Evolutionary conservation across 179 eudicot genomes (phyloP), one percentile per base, ranked within the genome.

Genomic region (Beta macrorhiza): DNA sequence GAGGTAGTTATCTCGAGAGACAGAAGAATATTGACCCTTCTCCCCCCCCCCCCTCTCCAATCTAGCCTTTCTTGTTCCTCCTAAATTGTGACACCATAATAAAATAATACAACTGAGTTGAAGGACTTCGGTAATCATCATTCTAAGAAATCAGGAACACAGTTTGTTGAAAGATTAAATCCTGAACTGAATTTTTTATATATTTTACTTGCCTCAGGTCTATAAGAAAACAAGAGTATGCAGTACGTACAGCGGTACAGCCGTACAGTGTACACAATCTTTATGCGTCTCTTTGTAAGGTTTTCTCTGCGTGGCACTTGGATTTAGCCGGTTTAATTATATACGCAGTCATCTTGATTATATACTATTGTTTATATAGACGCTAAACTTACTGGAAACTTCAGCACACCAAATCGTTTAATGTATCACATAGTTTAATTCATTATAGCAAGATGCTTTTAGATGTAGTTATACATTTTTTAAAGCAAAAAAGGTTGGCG

Each of bases 401-500:
- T 55, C 37, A 25, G 45, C 47, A 22, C 49, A 42, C 42, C 63
- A 74, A 53, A 73, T 63, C 8, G 55, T 58, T 61, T 61, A 68
- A 59, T 42, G 78, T 69, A 61, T 42, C 16, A 12, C 11, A 22
- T 59, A 76, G 25, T 42, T 76, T 19, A 19, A 37, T 76, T 55
- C 0, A 9, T 37, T 19, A 14, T 16, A 12, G 20, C 12, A 64
- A 55, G 62, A 55, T 74, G 77, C 47, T 37, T 16, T 22, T 25
- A 37, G 63, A 73, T 73, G 6, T 61, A 32, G 17, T 59, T 19
- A 1, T 44, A 59, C 15, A 58, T 37, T 37, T 75, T 42, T 32
- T 58, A 9, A 74, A 59, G 42, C 59, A 52, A n/a, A 9, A 44
- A 63, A 22, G 32, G 58, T 52, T 76, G 79, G 70, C 74, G 51